A percentile compares a stretch with the other conserved stretches of the same genome.
These are phyloP conservation scores for Phytophthora fragariaefolia DNA, from an alignment of 352 stramenopile genomes.

Conservation along the genomic window DNA sequence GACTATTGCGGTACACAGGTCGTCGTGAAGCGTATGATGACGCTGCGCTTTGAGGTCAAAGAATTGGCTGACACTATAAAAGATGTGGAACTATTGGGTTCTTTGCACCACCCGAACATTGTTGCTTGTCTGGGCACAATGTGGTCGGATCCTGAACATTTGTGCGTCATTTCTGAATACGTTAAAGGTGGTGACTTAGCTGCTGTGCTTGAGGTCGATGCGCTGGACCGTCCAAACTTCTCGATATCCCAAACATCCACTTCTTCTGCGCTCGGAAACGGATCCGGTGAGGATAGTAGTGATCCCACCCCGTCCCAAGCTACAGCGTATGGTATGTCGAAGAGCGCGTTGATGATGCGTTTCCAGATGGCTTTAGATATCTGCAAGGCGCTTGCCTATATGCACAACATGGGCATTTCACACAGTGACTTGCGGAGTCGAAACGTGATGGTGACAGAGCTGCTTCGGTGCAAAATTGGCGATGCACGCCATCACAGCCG, in stretches of 20 bases:
- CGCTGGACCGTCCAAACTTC: slow-evolving; percentile 36
- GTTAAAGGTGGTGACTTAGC: slow-evolving; percentile 64
- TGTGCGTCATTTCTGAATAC: slow-evolving; percentile 78
- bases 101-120: slow-evolving; percentile 71
- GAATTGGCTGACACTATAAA: slow-evolving; percentile 72
- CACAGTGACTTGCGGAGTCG: slow-evolving; percentile 73
- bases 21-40: slow-evolving; percentile 80
- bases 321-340: slow-evolving; percentile 32
- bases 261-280: slow-evolving; percentile 6
- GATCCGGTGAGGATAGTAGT: slow-evolving; percentile 18
- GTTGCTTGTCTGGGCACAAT: slow-evolving; percentile 74
- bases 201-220: slow-evolving; percentile 59
- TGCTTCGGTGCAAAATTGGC: slow-evolving; percentile 65
- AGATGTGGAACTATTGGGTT: slow-evolving; percentile 70
- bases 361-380: slow-evolving; percentile 71
- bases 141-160: slow-evolving; percentile 67
- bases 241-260: slow-evolving; percentile 10
- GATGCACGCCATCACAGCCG: slow-evolving; percentile 55
- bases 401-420: slow-evolving; percentile 56
- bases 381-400: slow-evolving; percentile 55
- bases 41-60: slow-evolving; percentile 58
- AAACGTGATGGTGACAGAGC: slow-evolving; percentile 69
- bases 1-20: slow-evolving; percentile 63
- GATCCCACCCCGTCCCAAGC: slow-evolving; percentile 15
- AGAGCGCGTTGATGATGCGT: slow-evolving; percentile 43